These are phyloP conservation scores for Metarhizium rileyi DNA, from an alignment of 2,329 filamentous ascomycete species.

Conservation along the genomic window DNA sequence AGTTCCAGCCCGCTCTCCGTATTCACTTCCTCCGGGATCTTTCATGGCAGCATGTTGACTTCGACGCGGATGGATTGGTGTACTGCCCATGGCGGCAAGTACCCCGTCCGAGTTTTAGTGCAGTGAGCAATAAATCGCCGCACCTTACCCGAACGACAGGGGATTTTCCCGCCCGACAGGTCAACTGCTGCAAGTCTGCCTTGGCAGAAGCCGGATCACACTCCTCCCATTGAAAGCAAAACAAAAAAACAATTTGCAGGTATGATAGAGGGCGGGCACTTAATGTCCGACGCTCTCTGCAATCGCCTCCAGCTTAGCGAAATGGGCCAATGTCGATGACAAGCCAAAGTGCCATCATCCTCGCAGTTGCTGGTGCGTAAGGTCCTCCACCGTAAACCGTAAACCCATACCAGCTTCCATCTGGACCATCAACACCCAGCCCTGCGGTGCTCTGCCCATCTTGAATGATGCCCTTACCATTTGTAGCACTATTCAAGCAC, in stretches of 20 bases:
- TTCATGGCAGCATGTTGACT: slow-evolving; percentile 32
- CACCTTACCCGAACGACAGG: slow-evolving; percentile 26
- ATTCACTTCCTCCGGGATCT: slow-evolving; percentile 26
- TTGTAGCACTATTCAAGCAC: not conserved
- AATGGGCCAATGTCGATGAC: not conserved
- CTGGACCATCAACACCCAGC: not conserved
- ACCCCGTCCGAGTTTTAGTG: slow-evolving; percentile 29
- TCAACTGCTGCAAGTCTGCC: not conserved
- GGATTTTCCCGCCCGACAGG: not conserved
- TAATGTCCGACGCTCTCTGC: not conserved
- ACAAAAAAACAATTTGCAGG: not conserved
- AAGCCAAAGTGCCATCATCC: not conserved
- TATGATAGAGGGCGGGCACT: not conserved
- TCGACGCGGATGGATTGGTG: slow-evolving; percentile 24
- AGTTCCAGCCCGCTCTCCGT: slow-evolving; percentile 26
- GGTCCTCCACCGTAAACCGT: not conserved
- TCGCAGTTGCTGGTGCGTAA: not conserved
- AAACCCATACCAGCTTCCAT: not conserved
- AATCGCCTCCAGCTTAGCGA: not conserved
- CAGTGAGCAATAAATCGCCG: slow-evolving; percentile 26
- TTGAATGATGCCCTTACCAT: not conserved
- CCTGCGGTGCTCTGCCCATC: not conserved
- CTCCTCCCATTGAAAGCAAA: not conserved
- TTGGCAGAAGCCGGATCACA: too few relatives aligned
- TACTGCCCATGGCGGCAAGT: slow-evolving; percentile 19